phyloP scores from a whole-genome alignment of 139 green algal species.

The Chlamydomonas incerta region DNA sequence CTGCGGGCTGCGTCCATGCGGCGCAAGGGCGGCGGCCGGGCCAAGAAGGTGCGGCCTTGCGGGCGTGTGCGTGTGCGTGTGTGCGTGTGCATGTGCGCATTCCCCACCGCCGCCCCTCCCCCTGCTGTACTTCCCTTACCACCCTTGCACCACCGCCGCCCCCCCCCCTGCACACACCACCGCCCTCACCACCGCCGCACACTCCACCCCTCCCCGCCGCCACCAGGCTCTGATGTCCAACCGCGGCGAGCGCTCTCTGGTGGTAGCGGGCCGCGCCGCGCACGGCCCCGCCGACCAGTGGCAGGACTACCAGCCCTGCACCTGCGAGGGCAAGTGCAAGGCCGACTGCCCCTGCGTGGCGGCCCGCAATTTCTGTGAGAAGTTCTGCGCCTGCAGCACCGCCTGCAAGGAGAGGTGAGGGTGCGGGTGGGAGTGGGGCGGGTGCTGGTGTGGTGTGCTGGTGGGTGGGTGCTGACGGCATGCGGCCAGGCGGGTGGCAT shows the following conservation, averaged over 20 bases:
- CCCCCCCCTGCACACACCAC: too few species aligned
- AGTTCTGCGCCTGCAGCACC: conserved; percentile 71
- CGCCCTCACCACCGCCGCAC: background rate
- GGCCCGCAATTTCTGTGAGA: conserved; percentile 74
- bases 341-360: conserved; percentile 62
- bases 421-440: background rate
- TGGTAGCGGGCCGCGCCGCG: background rate
- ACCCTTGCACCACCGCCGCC: too few species aligned
- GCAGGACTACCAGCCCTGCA: conserved; percentile 61
- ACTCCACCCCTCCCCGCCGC: too few species aligned
- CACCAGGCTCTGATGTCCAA: conserved; percentile 18
- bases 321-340: conserved; percentile 48
- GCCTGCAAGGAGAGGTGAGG: conserved; percentile 56
- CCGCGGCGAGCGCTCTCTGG: conserved; percentile 1
- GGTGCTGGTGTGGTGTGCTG: background rate
- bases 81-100: too few species aligned
- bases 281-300: conserved; percentile 24
- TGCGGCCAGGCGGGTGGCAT: background rate
- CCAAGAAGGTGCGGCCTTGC: background rate
- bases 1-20: background rate
- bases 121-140: too few species aligned
- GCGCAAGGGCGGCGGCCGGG: conserved; percentile 21
- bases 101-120: too few species aligned
- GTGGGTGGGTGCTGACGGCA: too few species aligned
- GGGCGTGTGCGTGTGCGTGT: too few species aligned